Base-by-base conservation (phyloP, 169 alveolate species). In the Theileria equi region DNA sequence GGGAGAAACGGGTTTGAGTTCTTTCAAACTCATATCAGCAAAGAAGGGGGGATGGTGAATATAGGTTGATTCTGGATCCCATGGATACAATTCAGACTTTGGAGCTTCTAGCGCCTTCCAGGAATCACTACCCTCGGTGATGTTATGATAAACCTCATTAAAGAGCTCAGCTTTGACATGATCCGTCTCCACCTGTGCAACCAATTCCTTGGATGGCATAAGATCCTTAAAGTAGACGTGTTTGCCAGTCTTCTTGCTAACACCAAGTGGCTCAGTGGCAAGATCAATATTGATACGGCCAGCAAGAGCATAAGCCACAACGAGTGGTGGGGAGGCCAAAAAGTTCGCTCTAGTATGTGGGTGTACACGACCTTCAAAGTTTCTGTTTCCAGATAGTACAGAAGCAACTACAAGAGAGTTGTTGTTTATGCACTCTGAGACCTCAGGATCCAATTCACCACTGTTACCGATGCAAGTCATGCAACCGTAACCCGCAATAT, bases 391-490 rank as follows among this genome's bases (percentile, higher is more conserved):
- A 34, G 95, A 92, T 16, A 96, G 89, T 3, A 96, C 99, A 21
- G 98, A 94, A 10, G 95, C 90, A 8, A 84, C 97, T 28, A 96
- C 96, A 64, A 96, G 76, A 55, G 92, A 96, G 52, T 91, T 83
- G 31, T 87, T 79, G 50, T 60, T 80, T 55, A 96, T 90, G 36
- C 95, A 97, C n/a, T 87, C 89, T 23, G 86, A 64, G n/a, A 96
- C 96, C 70, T 84, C 96, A 21, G 88, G 89, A 67, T 94, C 96
- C n/a, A 96, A 78, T 36, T 93, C 95, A 19, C 99, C 99, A 57
- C 94, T 82, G 89, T 96, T 96, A 19, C 99, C 99, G 54, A 96
- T 96, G 82, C 99, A 96, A 6, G 99, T 94, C 98, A 94, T 94
- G 89, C 99, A 96, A 0, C 99, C 99, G 89, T 90, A 96, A n/a